Base-by-base conservation (phyloP, 768 basidiomycete genomes). In the Mycena latifolia region DNA sequence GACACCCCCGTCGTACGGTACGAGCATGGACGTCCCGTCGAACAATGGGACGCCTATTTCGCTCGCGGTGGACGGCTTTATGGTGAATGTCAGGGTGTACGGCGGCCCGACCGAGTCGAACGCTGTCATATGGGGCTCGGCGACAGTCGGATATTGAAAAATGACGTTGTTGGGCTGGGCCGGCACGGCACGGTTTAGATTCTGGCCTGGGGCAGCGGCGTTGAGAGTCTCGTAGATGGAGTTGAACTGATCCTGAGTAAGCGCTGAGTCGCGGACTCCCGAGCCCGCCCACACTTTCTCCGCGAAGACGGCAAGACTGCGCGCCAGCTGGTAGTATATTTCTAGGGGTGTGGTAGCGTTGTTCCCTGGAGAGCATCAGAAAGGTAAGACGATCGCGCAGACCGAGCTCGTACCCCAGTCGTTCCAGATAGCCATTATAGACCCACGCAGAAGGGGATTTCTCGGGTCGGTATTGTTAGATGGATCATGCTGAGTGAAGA, bases 221-320 rank as follows among this genome's bases (percentile, higher is more conserved):
- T 83, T 82, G 41, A 84, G 72, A 0, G 66, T 56, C 12, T 77
- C 77, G 60, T 83, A 83, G 9, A 70, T 74, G 0, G 61, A 57
- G 48, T 82, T 72, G 55, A 84, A 84, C 51, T 81, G 74, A 0
- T 69, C 71, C 20, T 74, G 74, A 1, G 79, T 75, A 57, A 84
- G 74, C 63, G 69, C 76, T 0, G 77, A 76, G 0, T 65, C 35
- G 33, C 82, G 80, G 15, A 78, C 65, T 11, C 72, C 80, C 27
- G 79, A 79, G 17, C 82, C 82, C 11, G 81, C 73, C 83, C 83
- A 84, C 10, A 79, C 72, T 66, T 83, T 83, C 70, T 83, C 83
- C 1, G 72, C 78, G 55, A 84, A 78, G 7, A 81, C 74, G 8
- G 82, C 80, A 25, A 82, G 61, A 31, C 80, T 81, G 43, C 75